These are phyloP conservation scores for Fomitopsis schrenkii DNA, from an alignment of 1,284 basidiomycete species.

Conservation along the genomic window DNA sequence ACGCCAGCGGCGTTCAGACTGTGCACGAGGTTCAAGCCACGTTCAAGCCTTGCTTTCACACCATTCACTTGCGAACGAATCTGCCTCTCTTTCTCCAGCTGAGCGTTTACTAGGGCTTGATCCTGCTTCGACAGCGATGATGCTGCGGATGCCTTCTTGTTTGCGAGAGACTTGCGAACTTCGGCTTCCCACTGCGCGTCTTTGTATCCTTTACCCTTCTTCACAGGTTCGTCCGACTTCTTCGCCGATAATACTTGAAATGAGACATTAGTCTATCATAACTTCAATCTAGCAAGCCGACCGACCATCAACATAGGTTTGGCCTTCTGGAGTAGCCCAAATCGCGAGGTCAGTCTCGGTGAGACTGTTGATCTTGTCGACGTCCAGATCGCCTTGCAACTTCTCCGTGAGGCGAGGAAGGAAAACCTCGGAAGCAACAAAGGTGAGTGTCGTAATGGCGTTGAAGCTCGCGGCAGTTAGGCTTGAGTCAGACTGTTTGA, in stretches of 20 bases:
- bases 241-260: slow-evolving; percentile 58
- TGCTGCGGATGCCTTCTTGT: slow-evolving; percentile 53
- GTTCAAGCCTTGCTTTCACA: slow-evolving; percentile 52
- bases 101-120: slow-evolving; percentile 72
- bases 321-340: slow-evolving; percentile 82
- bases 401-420: slow-evolving; percentile 71
- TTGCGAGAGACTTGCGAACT: slow-evolving; percentile 78
- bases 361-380: slow-evolving; percentile 53
- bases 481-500: slow-evolving; percentile 19
- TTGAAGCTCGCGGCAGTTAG: slow-evolving; percentile 67
- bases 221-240: slow-evolving; percentile 46
- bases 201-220: slow-evolving; percentile 84
- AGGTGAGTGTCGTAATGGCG: slow-evolving; percentile 74
- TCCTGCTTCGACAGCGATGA: slow-evolving; percentile 78
- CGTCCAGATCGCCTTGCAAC: slow-evolving; percentile 60
- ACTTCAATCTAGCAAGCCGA: slow-evolving; percentile 13
- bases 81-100: slow-evolving; percentile 74
- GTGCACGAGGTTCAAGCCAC: slow-evolving; percentile 66
- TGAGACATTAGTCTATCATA: background rate
- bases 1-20: slow-evolving; percentile 61
- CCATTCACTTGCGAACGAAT: slow-evolving; percentile 57
- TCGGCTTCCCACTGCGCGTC: slow-evolving; percentile 94
- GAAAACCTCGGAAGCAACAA: slow-evolving; percentile 69
- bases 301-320: slow-evolving; percentile 73
- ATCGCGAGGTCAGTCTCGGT: slow-evolving; percentile 75